Conservation (phyloP, 768 basidiomycete genomes). For the Plicaturopsis crispa region DNA sequence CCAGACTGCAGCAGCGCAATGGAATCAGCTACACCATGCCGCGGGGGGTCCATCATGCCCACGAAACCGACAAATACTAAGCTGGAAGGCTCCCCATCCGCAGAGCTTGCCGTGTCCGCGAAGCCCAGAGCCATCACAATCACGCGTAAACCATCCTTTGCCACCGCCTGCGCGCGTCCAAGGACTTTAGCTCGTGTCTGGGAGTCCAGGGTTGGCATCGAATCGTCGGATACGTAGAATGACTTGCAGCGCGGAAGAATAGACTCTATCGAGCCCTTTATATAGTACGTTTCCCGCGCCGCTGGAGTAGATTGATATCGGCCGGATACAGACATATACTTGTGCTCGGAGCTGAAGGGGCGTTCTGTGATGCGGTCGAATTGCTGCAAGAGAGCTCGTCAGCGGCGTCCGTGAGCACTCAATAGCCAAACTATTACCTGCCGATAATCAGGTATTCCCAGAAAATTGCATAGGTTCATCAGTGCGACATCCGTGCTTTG, state of each 20-base stretch:
- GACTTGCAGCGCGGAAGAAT: conserved; percentile 82
- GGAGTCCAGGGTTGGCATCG: conserved; percentile 72
- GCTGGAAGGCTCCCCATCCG: too few species aligned
- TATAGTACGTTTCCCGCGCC: conserved; percentile 72
- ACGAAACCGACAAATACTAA: conserved; percentile 90
- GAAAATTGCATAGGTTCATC: conserved; percentile 65
- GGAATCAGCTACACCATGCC: conserved; percentile 89
- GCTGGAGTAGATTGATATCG: conserved; percentile 32
- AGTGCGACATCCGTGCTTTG: conserved; percentile 93
- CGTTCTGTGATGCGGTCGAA: conserved; percentile 73
- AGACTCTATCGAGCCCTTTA: conserved; percentile 88
- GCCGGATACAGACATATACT: conserved; percentile 90
- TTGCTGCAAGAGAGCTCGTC: conserved; percentile 29
- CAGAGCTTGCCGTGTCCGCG: too few species aligned
- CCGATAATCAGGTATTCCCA: conserved; percentile 65
- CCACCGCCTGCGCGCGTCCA: conserved; percentile 62
- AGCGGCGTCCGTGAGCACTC: neutral
- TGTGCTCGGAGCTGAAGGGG: conserved; percentile 90
- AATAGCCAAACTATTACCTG: conserved; percentile 36
- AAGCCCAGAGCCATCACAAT: conserved; percentile 94
- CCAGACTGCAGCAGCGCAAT: conserved; percentile 74
- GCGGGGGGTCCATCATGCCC: conserved; percentile 93
- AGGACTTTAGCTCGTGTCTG: conserved; percentile 62
- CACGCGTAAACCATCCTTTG: conserved; percentile 74
- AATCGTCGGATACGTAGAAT: conserved; percentile 87